Base-by-base conservation (phyloP, 768 basidiomycete genomes). In the Lactarius pseudohatsudake region DNA sequence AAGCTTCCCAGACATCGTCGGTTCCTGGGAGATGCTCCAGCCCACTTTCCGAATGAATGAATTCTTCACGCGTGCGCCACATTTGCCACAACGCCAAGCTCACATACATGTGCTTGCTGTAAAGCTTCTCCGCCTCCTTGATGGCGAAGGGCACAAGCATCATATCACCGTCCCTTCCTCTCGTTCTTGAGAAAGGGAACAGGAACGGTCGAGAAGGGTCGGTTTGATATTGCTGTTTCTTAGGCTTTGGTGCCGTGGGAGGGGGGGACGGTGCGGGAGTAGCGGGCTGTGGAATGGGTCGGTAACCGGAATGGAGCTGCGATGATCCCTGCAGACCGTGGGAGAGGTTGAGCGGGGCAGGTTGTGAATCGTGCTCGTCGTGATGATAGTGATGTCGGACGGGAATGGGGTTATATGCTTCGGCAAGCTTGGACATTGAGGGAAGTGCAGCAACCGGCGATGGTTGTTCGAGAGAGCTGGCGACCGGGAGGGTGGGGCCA, bases 211-310 rank as follows among this genome's bases (percentile, higher is more conserved):
- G 83, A 56, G 80, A 87, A 75, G 96, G 97, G 76, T 99, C 97
- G 0, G 97, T 99, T 74, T 98, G 97, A 75, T 94, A 99, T 75
- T 96, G 94, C 74, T 96, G 96, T 75, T 98, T 98, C 81, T 99
- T 99, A 11, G 92, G 94, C 74, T 96, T 98, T 2, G 87, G 91
- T 40, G 86, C 84, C 8, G 85, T 81, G 0, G 66, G 66, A 59
- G 92, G 92, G 0, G 95, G 95, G 0, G 93, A 87, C 2, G 96
- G 94, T 30, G 94, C 94, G 7, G 96, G 96, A 4, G 96, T 98
- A 15, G 88, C 85, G 1, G 94, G 88, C 72, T 91, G 91, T 18
- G 84, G 86, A 30, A 74, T 72, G 32, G 76, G 72, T 34, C 84
- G 78, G 72, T 78, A 84, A 10, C 77, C 70, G 71, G 78, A 73